Evolutionary conservation across 257 asterid species (phyloP).

Genomic region (Anisodus tanguticus): DNA sequence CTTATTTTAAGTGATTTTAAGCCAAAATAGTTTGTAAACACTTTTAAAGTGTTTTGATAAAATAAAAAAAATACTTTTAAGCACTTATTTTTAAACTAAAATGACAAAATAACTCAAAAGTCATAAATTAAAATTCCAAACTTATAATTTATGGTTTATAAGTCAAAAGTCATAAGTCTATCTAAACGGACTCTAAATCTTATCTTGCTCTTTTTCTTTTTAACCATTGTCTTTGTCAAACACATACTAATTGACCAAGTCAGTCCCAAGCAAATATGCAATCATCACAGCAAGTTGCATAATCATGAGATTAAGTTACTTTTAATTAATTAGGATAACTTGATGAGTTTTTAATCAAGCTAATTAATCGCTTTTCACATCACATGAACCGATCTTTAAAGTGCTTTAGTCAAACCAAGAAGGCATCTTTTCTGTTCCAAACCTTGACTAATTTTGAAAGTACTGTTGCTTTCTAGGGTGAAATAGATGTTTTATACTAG

Average conservation of each 20-base stretch:
- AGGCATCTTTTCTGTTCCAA: background rate
- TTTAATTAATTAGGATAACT: background rate
- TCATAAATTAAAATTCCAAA: too few relatives aligned
- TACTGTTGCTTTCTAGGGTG: background rate
- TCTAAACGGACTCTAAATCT: too few relatives aligned
- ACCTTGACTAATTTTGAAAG: constrained; percentile 8
- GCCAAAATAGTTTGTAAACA: too few relatives aligned
- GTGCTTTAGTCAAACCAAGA: constrained; percentile 11
- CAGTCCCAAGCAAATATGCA: background rate
- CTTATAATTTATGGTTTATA: too few relatives aligned
- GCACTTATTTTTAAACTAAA: too few relatives aligned
- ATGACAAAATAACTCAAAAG: too few relatives aligned
- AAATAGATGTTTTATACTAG: background rate
- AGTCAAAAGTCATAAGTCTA: too few relatives aligned
- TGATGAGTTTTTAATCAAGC: constrained; percentile 21
- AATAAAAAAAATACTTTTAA: too few relatives aligned
- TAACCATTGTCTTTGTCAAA: background rate
- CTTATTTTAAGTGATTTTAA: too few relatives aligned
- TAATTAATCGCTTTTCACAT: background rate
- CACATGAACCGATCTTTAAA: background rate
- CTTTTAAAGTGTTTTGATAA: too few relatives aligned
- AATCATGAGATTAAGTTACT: background rate
- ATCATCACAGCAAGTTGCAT: constrained; percentile 18
- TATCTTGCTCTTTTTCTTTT: background rate
- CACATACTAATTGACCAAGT: background rate